These are phyloP conservation scores for Pezicula neosporulosa DNA, from an alignment of 2,329 filamentous ascomycete species.

Conservation along the genomic window DNA sequence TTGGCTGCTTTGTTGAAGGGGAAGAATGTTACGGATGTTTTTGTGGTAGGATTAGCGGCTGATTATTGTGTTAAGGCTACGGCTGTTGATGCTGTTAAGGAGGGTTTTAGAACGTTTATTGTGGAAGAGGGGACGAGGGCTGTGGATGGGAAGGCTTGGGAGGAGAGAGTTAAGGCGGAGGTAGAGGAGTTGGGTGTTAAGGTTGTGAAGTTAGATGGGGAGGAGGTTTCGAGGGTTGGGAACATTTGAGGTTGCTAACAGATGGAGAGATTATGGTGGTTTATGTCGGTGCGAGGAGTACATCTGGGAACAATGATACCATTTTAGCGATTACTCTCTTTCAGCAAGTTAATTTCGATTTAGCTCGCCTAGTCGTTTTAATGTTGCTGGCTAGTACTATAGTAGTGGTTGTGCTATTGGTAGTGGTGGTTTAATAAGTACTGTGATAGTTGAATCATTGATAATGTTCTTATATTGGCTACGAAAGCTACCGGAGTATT, in stretches of 20 bases:
- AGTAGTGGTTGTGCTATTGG: no score
- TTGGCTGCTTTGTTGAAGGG: constrained; percentile 55
- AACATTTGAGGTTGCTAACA: not conserved
- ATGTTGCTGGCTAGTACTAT: no score
- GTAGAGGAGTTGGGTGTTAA: constrained; percentile 57
- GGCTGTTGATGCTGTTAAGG: constrained; percentile 70
- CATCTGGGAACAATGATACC: no score
- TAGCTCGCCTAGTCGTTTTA: no score
- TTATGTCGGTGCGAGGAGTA: not conserved
- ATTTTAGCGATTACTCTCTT: no score
- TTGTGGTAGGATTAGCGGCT: constrained; percentile 78
- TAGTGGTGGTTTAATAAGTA: no score
- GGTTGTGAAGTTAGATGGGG: constrained; percentile 54
- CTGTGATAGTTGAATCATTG: no score
- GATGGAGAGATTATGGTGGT: not conserved
- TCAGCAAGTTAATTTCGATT: no score
- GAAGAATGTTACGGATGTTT: constrained; percentile 70
- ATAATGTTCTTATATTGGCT: no score
- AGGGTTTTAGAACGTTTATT: constrained; percentile 75
- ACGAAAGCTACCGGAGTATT: no score
- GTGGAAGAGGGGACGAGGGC: constrained; percentile 75
- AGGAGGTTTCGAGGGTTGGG: constrained; percentile 50
- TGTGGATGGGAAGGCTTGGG: constrained; percentile 63
- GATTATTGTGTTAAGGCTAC: constrained; percentile 88
- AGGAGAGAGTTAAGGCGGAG: constrained; percentile 42